Evolutionary conservation across 2,329 filamentous ascomycete species (phyloP).

Genomic region (Sphaceloma murrayae): DNA sequence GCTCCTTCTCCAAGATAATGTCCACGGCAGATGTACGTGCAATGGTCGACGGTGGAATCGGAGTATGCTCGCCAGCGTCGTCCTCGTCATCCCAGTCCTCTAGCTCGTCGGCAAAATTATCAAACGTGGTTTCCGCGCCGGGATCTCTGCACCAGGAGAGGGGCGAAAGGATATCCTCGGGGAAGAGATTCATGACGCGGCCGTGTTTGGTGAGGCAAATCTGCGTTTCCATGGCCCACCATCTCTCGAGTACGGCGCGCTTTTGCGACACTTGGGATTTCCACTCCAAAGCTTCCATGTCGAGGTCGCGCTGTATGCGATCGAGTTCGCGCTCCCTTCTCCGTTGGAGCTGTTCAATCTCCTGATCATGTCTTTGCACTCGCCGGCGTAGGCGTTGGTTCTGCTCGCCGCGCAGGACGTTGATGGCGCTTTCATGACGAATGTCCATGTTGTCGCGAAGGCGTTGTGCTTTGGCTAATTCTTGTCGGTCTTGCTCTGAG

Average conservation of each 20-base stretch:
- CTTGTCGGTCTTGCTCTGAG: constrained; percentile 37
- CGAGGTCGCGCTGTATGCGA: constrained; percentile 15
- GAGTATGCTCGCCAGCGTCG: background rate
- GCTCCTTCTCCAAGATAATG: background rate
- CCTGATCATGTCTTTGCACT: constrained; percentile 32
- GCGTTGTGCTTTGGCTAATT: constrained; percentile 34
- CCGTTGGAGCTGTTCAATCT: constrained; percentile 29
- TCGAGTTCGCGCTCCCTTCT: constrained; percentile 27
- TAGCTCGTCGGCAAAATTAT: constrained; percentile 6
- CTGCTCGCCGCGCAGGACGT: constrained; percentile 39
- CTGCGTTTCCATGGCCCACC: constrained; percentile 19
- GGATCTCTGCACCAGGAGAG: constrained; percentile 4
- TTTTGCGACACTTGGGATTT: constrained; percentile 8
- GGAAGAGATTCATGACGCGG: background rate
- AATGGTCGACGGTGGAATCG: background rate
- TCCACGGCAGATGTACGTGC: background rate
- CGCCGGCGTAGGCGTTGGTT: constrained; percentile 31
- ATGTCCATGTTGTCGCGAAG: constrained; percentile 32
- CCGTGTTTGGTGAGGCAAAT: constrained; percentile 18
- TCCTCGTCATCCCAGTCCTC: constrained; percentile 12
- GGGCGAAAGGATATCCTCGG: background rate
- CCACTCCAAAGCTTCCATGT: constrained; percentile 10
- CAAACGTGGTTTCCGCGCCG: background rate
- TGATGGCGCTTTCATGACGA: constrained; percentile 38
- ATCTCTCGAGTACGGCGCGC: constrained; percentile 15